A percentile compares a stretch with the other conserved stretches of the same genome.
Conservation (phyloP, 768 basidiomycete species). For the Tricholoma sp. region DNA sequence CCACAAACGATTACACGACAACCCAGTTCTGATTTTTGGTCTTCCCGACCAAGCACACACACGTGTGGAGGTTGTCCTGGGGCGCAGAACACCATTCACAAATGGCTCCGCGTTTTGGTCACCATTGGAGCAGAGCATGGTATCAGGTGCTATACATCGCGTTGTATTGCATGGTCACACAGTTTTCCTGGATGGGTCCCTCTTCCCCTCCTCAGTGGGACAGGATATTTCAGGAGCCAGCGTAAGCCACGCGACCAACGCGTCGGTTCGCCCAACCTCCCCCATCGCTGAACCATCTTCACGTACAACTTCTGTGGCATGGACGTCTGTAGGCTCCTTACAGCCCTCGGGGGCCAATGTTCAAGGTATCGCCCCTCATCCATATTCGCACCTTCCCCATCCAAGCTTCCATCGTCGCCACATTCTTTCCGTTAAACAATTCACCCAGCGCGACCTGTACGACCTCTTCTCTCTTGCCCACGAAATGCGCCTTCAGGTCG, state of each 20-base stretch:
- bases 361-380: slow-evolving; percentile 31
- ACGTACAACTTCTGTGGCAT: slow-evolving; percentile 20
- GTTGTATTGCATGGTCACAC: slow-evolving; percentile 90
- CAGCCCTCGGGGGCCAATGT: slow-evolving; percentile 17
- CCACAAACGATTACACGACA: slow-evolving; percentile 79
- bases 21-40: slow-evolving; percentile 88
- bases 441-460: slow-evolving; percentile 83
- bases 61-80: slow-evolving; percentile 88
- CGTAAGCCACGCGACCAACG: slow-evolving; percentile 34
- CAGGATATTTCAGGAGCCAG: slow-evolving; percentile 67
- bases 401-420: slow-evolving; percentile 91
- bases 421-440: slow-evolving; percentile 92
- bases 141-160: slow-evolving; percentile 79
- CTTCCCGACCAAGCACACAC: slow-evolving; percentile 83
- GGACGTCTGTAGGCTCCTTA: slow-evolving; percentile 19
- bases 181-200: slow-evolving; percentile 78
- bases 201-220: slow-evolving; percentile 55
- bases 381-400: slow-evolving; percentile 54
- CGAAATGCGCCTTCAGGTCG: slow-evolving; percentile 96
- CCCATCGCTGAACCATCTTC: slow-evolving; percentile 24
- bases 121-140: slow-evolving; percentile 57
- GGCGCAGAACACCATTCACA: slow-evolving; percentile 59
- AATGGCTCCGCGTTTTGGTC: slow-evolving; percentile 66
- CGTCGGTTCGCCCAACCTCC: slow-evolving; percentile 12
- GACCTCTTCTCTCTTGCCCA: slow-evolving; percentile 92